Evolutionary conservation across 164 flowering plant species (phyloP), one percentile per base, ranked within the genome.

Genomic region (Vitis labrusca): DNA sequence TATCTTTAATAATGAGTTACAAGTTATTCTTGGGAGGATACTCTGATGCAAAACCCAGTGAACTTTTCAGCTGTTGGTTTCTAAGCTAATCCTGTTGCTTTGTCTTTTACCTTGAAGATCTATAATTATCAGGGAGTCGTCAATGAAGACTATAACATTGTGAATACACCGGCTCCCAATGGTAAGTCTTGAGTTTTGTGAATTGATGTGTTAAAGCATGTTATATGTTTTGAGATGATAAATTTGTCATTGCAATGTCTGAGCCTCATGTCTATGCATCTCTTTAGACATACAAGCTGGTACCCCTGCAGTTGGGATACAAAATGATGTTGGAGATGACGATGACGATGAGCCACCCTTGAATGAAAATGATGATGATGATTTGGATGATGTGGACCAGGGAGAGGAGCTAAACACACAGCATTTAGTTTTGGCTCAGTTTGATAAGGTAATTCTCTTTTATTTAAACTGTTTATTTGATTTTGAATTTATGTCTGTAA

Each of bases 351-450:
- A 89, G 59, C 89, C 86, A 48, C 85, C 92, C n/a, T 66, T 89
- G 78, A 90, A 96, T 76, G 99, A 93, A 77, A 76, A 93, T 75
- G 99, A 92, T 62, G 98, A 93, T 71, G 97, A 91, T 77, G 98
- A 91, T 69, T 71, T 86, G 69, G 97, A 91, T 78, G 97, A 90
- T 80, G 77, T 85, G 67, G 97, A 89, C 37, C 82, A 88, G 50
- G 97, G 86, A 61, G 99, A 88, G 68, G 99, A 96, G 59, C 80
- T 83, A 56, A 91, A 88, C 80, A 89, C 98, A 27, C 85, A 83
- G 49, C 95, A 96, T 80, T 75, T 96, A 64, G 92, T 96, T 80
- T 80, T 96, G 76, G 96, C 98, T 47, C 98, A 96, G 79, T 96
- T 96, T 83, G 98, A 96, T 77, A 93, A 91, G 97, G 99, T 91